Evolutionary conservation across 495 filamentous ascomycete genomes (phyloP).

Genomic region (Bathelium albidoporum): DNA sequence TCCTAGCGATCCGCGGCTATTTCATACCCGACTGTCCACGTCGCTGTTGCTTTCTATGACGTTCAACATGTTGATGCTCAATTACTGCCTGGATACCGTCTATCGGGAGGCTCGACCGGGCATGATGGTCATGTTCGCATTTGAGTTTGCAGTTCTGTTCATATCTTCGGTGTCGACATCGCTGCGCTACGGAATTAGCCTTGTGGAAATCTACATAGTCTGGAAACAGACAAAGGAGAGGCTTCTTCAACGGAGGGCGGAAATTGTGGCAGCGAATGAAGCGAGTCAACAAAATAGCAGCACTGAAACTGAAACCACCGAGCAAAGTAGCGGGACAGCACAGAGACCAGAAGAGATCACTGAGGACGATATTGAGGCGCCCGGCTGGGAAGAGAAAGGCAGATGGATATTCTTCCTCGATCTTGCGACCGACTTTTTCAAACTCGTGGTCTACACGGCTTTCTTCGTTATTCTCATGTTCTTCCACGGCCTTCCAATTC

Average conservation of each 20-base stretch:
- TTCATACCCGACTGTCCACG: slow-evolving; percentile 69
- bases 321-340: slow-evolving; percentile 27
- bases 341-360: slow-evolving; percentile 49
- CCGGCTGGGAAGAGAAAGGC: slow-evolving; percentile 94
- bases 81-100: slow-evolving; percentile 70
- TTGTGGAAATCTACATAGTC: slow-evolving; percentile 66
- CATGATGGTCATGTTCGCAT: slow-evolving; percentile 99
- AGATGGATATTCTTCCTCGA: slow-evolving; percentile 88
- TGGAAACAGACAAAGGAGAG: slow-evolving; percentile 57
- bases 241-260: slow-evolving; percentile 48
- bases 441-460: slow-evolving; percentile 73
- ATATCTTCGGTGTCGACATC: slow-evolving; percentile 71
- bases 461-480: slow-evolving; percentile 90
- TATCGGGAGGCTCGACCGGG: slow-evolving; percentile 77
- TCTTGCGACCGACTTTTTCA: slow-evolving; percentile 79
- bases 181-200: slow-evolving; percentile 65
- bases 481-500: slow-evolving; percentile 91
- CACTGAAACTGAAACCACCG: slow-evolving; percentile 36
- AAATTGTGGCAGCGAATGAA: slow-evolving; percentile 47
- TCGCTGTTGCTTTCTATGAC: slow-evolving; percentile 67
- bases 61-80: slow-evolving; percentile 68
- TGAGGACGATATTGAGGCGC: slow-evolving; percentile 84
- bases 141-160: slow-evolving; percentile 83
- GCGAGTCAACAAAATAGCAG: slow-evolving; percentile 51
- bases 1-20: slow-evolving; percentile 78